These are phyloP conservation scores for Ogataea hybrid DNA, from an alignment of 1,139 yeast species.

Conservation along the genomic window DNA sequence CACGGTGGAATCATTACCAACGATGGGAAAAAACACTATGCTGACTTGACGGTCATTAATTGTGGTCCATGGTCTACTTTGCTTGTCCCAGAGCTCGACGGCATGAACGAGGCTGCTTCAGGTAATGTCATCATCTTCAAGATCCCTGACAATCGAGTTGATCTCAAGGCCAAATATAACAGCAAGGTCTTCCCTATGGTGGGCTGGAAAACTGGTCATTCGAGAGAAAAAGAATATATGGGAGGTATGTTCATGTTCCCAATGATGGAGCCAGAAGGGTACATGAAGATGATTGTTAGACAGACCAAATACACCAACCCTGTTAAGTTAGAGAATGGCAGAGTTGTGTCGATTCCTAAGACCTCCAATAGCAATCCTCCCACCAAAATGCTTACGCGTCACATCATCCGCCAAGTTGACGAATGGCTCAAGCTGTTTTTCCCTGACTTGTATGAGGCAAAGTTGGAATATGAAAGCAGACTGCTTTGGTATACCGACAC, in stretches of 20 bases:
- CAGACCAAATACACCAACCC: constrained; percentile 33
- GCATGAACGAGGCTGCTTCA: constrained; percentile 36
- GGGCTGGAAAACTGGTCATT: constrained; percentile 32
- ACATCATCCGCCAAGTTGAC: constrained; percentile 28
- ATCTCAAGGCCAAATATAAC: constrained; percentile 32
- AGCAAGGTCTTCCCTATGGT: constrained; percentile 33
- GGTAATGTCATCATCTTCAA: constrained; percentile 35
- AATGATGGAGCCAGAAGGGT: constrained; percentile 29
- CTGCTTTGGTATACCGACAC: constrained; percentile 47
- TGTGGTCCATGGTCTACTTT: constrained; percentile 44
- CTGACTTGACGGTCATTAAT: constrained; percentile 36
- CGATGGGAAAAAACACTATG: constrained; percentile 33
- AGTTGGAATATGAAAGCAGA: constrained; percentile 30
- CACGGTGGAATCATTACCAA: constrained; percentile 34
- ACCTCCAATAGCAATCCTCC: constrained; percentile 29
- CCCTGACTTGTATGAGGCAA: constrained; percentile 28
- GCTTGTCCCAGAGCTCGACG: constrained; percentile 35
- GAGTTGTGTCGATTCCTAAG: constrained; percentile 30
- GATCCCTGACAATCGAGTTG: constrained; percentile 34
- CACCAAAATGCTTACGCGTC: constrained; percentile 21
- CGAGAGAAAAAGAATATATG: constrained; percentile 24
- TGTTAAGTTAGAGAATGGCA: constrained; percentile 18
- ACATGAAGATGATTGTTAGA: constrained; percentile 27
- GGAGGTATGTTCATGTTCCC: constrained; percentile 34
- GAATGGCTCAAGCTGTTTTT: constrained; percentile 28